These are phyloP conservation scores for Maudiozyma humilis DNA, from an alignment of 1,139 yeast species.

Conservation along the genomic window DNA sequence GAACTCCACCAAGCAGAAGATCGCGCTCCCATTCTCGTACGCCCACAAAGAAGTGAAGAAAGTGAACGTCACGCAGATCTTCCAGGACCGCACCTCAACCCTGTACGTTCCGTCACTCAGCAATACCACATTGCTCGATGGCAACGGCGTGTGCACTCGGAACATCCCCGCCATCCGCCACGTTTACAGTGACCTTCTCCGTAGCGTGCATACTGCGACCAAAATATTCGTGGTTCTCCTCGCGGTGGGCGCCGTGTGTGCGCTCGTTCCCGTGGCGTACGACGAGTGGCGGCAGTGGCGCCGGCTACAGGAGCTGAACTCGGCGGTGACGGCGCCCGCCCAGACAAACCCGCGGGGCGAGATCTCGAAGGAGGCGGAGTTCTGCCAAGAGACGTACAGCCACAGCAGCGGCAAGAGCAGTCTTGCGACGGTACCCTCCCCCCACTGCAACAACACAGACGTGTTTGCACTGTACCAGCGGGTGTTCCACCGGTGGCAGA, in stretches of 20 bases:
- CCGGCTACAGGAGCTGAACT: slow-evolving; percentile 32
- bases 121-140: neutral
- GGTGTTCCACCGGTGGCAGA: slow-evolving; percentile 27
- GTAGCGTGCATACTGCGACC: slow-evolving; percentile 32
- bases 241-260: slow-evolving; percentile 34
- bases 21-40: slow-evolving; percentile 46
- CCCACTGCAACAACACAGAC: slow-evolving; percentile 15
- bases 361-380: neutral
- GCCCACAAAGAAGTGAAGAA: slow-evolving; percentile 38
- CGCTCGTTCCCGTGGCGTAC: slow-evolving; percentile 38
- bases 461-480: slow-evolving; percentile 27
- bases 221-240: slow-evolving; percentile 37
- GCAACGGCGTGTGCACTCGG: slow-evolving; percentile 20
- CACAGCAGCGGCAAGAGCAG: neutral
- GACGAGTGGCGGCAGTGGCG: slow-evolving; percentile 46
- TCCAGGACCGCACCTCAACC: slow-evolving; percentile 13
- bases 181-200: slow-evolving; percentile 31
- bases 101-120: slow-evolving; percentile 28
- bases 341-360: too few species aligned
- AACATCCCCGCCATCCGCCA: slow-evolving; percentile 26
- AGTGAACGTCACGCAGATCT: slow-evolving; percentile 21
- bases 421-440: neutral
- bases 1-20: slow-evolving; percentile 40
- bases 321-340: slow-evolving; percentile 8
- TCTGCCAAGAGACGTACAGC: neutral